Conservation (phyloP, 768 basidiomycete species). For the Hericium rajendrae region DNA sequence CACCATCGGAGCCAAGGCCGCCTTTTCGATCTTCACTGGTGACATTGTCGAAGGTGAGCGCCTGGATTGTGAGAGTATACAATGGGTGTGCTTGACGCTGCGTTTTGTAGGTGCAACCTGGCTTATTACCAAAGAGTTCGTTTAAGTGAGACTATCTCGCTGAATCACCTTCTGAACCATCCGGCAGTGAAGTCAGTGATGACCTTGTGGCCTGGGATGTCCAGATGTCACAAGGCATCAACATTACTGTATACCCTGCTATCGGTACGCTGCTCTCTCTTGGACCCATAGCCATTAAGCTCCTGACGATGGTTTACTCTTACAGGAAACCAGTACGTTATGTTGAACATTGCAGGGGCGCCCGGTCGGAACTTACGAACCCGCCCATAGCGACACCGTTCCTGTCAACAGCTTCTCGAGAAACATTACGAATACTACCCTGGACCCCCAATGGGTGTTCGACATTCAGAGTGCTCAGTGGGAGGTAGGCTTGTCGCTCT, state of each 20-base stretch:
- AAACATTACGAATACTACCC: constrained; percentile 27
- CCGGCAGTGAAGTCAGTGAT: constrained; percentile 20
- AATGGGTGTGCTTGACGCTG: not conserved
- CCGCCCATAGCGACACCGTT: constrained; percentile 36
- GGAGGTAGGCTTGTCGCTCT: constrained; percentile 25
- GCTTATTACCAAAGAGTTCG: constrained; percentile 36
- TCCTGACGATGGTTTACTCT: not conserved
- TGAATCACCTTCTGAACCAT: not conserved
- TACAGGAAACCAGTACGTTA: too few relatives aligned
- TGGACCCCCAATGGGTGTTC: constrained; percentile 45
- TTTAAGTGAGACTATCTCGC: not conserved
- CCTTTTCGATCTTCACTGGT: constrained; percentile 54
- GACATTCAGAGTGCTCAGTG: constrained; percentile 41
- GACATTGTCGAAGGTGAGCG: constrained; percentile 49
- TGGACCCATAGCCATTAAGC: not conserved
- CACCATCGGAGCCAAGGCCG: constrained; percentile 11
- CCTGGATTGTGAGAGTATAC: not conserved
- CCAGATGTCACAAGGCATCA: constrained; percentile 32
- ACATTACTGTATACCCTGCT: constrained; percentile 35
- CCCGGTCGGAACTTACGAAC: not conserved
- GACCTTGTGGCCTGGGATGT: constrained; percentile 37
- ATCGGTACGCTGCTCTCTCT: constrained; percentile 28
- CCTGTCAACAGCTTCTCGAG: constrained; percentile 53
- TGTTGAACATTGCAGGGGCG: too few relatives aligned
- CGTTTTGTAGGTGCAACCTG: constrained; percentile 35